phyloP scores from a whole-genome alignment of 1,284 basidiomycete genomes.

The Ganoderma sp. region DNA sequence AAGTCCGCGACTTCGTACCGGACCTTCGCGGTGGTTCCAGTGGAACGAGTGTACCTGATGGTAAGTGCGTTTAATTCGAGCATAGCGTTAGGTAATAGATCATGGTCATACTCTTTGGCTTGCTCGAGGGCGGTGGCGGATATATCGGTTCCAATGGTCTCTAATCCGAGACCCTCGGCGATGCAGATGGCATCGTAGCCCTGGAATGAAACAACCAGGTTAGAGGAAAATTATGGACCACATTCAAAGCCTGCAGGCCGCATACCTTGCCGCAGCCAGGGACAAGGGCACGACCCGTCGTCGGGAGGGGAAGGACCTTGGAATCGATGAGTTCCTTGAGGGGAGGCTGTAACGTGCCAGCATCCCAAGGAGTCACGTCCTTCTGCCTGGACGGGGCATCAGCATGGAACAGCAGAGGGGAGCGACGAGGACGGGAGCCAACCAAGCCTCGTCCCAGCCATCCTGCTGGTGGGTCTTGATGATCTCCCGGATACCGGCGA shows the following conservation, averaged over 20 bases:
- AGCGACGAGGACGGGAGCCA: background rate
- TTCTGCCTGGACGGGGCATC: slow-evolving; percentile 50
- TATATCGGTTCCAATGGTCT: slow-evolving; percentile 62
- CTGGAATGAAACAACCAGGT: slow-evolving; percentile 1
- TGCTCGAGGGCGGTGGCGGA: slow-evolving; percentile 58
- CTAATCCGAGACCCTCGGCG: slow-evolving; percentile 54
- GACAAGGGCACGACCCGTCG: slow-evolving; percentile 62
- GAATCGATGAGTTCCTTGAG: slow-evolving; percentile 60
- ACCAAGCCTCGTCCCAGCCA: slow-evolving; percentile 37
- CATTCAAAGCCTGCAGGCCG: slow-evolving; percentile 1
- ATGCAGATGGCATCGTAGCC: slow-evolving; percentile 70
- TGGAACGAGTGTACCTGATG: slow-evolving; percentile 11
- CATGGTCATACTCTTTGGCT: slow-evolving; percentile 51
- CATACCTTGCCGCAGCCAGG: slow-evolving; percentile 76
- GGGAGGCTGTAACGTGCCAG: slow-evolving; percentile 58
- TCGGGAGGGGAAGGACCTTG: slow-evolving; percentile 55
- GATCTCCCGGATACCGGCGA: slow-evolving; percentile 21
- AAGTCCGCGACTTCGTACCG: slow-evolving; percentile 57
- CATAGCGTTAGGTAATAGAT: background rate
- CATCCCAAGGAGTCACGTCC: slow-evolving; percentile 71
- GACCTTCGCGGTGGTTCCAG: slow-evolving; percentile 35
- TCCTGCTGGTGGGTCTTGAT: slow-evolving; percentile 15
- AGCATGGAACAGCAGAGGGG: too few relatives aligned
- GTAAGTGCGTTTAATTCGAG: background rate
- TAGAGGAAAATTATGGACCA: background rate